A percentile compares a stretch with the other conserved stretches of the same genome.
These are phyloP conservation scores for Colletotrichum eremochloae DNA, from an alignment of 2,329 filamentous ascomycete genomes.

Conservation along the genomic window DNA sequence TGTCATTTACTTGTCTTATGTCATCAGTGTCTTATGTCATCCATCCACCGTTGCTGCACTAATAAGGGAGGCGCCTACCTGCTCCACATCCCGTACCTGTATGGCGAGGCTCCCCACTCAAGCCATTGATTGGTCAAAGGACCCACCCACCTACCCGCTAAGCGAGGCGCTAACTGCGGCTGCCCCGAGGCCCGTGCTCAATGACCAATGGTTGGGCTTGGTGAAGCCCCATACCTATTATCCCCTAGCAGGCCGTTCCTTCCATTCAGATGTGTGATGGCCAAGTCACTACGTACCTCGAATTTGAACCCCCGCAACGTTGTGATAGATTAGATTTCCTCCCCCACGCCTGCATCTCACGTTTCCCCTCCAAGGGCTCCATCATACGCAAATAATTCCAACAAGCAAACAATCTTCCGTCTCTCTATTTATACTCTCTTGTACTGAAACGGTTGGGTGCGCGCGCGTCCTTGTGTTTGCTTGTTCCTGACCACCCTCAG, in stretches of 20 bases:
- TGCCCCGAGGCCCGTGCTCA: neutral
- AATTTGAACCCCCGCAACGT: neutral
- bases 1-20: neutral
- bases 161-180: neutral
- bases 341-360: neutral
- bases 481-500: neutral
- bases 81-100: neutral
- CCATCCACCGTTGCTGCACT: constrained; percentile 8
- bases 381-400: neutral
- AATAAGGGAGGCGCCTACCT: neutral
- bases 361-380: neutral
- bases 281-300: constrained; percentile 9
- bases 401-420: neutral
- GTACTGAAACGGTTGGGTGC: too few relatives aligned
- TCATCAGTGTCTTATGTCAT: too few relatives aligned
- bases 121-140: neutral
- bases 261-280: constrained; percentile 2
- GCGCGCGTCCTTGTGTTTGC: too few relatives aligned
- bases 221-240: neutral
- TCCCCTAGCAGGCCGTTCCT: neutral
- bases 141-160: neutral
- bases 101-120: fast-evolving
- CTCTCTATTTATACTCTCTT: neutral
- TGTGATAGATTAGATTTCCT: neutral
- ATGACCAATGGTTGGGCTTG: constrained; percentile 22